Conservation (phyloP, 305 asterid species). For the Plantago rigida region DNA sequence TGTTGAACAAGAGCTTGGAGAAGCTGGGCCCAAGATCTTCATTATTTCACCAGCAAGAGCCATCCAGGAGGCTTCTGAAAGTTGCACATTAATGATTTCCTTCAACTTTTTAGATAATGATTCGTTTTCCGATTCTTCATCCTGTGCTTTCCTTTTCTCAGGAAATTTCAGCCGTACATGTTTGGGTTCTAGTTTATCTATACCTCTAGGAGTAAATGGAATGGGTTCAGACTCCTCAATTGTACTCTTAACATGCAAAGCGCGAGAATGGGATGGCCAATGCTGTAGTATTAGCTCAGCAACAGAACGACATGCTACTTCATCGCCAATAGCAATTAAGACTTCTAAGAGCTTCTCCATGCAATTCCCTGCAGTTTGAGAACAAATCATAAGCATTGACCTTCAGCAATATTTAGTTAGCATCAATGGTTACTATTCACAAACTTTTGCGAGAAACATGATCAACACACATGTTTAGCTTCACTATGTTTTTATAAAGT, state of each 20-base stretch:
- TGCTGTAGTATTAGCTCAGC: constrained; percentile 73
- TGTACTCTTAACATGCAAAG: constrained; percentile 78
- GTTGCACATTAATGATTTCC: constrained; percentile 52
- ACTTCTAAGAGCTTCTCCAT: constrained; percentile 98
- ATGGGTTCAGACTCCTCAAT: constrained; percentile 71
- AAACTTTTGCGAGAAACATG: no score
- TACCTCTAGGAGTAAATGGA: constrained; percentile 81
- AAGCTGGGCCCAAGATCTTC: constrained; percentile 40
- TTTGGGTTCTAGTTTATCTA: constrained; percentile 84
- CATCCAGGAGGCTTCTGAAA: constrained; percentile 76
- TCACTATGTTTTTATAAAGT: no score
- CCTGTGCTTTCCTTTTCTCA: constrained; percentile 64
- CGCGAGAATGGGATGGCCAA: constrained; percentile 99
- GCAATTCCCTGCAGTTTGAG: constrained; percentile 74
- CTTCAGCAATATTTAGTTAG: constrained; percentile 9
- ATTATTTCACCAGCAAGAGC: constrained; percentile 58
- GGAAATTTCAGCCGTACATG: constrained; percentile 73
- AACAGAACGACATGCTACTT: constrained; percentile 88
- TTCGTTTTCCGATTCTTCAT: constrained; percentile 40
- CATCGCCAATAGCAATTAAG: constrained; percentile 94
- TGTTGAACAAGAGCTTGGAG: constrained; percentile 34
- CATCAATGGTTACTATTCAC: background rate
- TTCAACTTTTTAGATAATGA: constrained; percentile 51
- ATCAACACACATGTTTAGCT: no score
- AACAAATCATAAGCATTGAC: constrained; percentile 20